These are phyloP conservation scores for Thyridium curvatum DNA, from an alignment of 2,329 filamentous ascomycete genomes.

Conservation along the genomic window DNA sequence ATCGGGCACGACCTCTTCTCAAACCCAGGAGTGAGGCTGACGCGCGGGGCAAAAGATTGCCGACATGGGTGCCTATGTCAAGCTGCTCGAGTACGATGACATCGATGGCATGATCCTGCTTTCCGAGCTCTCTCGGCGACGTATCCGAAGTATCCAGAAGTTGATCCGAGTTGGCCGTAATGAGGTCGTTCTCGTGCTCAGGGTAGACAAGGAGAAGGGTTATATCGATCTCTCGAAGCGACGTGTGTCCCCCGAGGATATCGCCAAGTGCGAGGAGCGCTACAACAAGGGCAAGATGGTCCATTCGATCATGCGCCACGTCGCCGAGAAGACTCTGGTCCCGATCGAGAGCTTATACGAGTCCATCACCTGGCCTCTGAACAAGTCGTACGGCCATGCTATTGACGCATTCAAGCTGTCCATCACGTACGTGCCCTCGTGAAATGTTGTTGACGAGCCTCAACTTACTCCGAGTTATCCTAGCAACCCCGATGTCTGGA, in stretches of 20 bases:
- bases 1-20: background rate
- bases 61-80: conserved; percentile 99
- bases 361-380: conserved; percentile 91
- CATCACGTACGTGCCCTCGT: conserved; percentile 66
- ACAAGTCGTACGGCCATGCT: conserved; percentile 94
- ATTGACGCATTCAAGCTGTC: conserved; percentile 98
- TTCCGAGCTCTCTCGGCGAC: conserved; percentile 92
- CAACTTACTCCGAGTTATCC: conserved; percentile 6
- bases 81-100: conserved; percentile 98
- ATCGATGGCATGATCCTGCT: conserved; percentile 99
- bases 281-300: conserved; percentile 99
- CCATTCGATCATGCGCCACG: conserved; percentile 97
- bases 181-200: conserved; percentile 95
- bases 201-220: conserved; percentile 98
- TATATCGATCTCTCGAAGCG: conserved; percentile 99
- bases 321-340: conserved; percentile 90
- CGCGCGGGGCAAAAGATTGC: conserved; percentile 65
- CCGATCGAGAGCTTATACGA: conserved; percentile 96
- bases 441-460: background rate
- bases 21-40: background rate
- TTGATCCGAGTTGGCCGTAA: conserved; percentile 97
- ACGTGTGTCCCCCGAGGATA: conserved; percentile 94
- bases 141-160: conserved; percentile 98
- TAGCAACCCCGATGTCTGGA: conserved; percentile 93
- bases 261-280: conserved; percentile 95